Evolutionary conservation across 768 basidiomycete species (phyloP).

Genomic region (Saitozyma podzolica): DNA sequence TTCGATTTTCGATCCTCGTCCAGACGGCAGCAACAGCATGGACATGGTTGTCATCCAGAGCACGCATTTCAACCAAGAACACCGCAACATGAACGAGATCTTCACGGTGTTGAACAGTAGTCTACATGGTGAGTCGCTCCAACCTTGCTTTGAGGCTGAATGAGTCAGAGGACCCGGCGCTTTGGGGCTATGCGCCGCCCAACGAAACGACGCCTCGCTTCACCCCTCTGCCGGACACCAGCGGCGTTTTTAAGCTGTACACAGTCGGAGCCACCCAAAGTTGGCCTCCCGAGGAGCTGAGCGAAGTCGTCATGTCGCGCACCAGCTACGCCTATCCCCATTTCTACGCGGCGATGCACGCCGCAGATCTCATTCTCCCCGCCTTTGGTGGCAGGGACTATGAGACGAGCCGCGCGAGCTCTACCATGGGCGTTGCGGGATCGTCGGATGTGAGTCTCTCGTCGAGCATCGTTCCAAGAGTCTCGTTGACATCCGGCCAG

Average conservation of each 20-base stretch:
- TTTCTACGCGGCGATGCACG: conserved; percentile 1
- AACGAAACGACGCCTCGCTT: neutral
- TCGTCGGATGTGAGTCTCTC: conserved; percentile 1
- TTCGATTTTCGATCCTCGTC: neutral
- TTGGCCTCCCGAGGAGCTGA: no score
- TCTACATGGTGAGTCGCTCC: conserved; percentile 3
- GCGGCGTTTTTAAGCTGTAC: no score
- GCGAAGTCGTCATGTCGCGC: no score
- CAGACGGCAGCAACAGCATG: neutral
- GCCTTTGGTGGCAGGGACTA: conserved; percentile 2
- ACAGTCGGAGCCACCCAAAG: no score
- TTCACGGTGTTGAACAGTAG: neutral
- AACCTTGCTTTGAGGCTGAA: neutral
- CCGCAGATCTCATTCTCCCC: conserved; percentile 5
- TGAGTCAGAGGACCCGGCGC: neutral
- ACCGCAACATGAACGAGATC: neutral
- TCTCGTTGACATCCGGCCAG: no score
- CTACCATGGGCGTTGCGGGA: conserved; percentile 4
- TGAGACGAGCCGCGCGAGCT: conserved; percentile 6
- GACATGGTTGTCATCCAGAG: conserved; percentile 3
- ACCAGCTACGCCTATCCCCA: neutral
- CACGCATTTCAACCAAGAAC: conserved; percentile 4
- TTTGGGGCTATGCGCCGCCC: conserved; percentile 7
- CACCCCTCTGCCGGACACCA: neutral
- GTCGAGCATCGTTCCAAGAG: no score